phyloP scores from a whole-genome alignment of 176 grass and related monocot species.

The Rhynchospora breviuscula region DNA sequence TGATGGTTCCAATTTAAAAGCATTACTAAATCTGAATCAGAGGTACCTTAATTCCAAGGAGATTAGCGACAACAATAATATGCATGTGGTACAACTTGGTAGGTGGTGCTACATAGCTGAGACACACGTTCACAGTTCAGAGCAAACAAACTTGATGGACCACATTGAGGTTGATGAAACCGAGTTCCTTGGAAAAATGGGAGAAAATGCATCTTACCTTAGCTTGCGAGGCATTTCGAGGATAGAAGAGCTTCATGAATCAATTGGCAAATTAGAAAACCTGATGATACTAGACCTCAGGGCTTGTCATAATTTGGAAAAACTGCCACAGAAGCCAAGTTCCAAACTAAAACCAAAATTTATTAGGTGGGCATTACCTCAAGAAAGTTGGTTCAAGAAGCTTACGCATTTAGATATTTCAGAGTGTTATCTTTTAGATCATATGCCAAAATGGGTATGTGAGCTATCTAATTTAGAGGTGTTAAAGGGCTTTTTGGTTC shows the following conservation, averaged over 20 bases:
- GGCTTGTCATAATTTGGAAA: too few species aligned
- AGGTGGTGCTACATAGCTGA: not conserved
- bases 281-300: too few species aligned
- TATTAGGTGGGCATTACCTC: not conserved
- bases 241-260: too few species aligned
- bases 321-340: not conserved
- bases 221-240: too few species aligned
- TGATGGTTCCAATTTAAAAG: not conserved
- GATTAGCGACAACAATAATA: not conserved
- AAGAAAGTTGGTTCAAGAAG: not conserved
- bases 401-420: not conserved
- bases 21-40: not conserved
- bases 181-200: too few species aligned
- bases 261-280: too few species aligned
- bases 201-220: too few species aligned
- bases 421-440: slow-evolving; percentile 57
- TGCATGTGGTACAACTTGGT: not conserved
- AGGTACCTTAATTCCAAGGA: not conserved
- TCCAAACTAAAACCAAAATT: not conserved
- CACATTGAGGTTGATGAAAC: too few species aligned
- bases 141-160: too few species aligned
- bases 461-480: slow-evolving; percentile 48
- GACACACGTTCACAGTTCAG: too few species aligned
- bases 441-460: slow-evolving; percentile 41
- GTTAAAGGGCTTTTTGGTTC: slow-evolving; percentile 61